Base-by-base conservation (phyloP, 2,329 filamentous ascomycete species). In the Alternaria postmessia region DNA sequence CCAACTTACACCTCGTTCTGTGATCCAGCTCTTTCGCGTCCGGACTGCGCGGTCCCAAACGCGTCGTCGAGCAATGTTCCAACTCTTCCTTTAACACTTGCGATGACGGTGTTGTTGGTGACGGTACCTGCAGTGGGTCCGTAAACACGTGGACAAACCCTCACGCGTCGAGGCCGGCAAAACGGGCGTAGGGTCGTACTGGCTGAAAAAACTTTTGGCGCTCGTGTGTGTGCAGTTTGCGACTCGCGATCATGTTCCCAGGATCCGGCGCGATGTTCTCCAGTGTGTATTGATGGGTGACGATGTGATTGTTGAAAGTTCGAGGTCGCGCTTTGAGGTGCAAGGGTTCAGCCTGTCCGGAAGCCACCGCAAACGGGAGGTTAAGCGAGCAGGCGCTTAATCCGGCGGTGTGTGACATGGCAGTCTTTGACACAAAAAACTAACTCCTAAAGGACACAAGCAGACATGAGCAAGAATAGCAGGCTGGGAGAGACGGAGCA, bases 101-200 rank as follows among this genome's bases (percentile, higher is more conserved):
- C 18, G 32, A 54, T 57, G 57, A 51, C 41, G 59, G 34, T 48
- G 52, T 53, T 64, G 65, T 61, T 55, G 58, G 61, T 54, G 59
- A 43, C 38, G 59, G 43, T 52, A 52, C 58, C 59, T 57, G 61
- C 59, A 55, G 57, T 57, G 59, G 65, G 49, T 48, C 56, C 36
- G 64, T 61, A 70, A 68, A 75, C 70, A 72, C 69, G 70, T 70
- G 63, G 64, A 58, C 55, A 30, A 61, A 59, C 61, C 56, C 57
- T 65, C 49, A 73, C 69, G 75, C 74, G 70, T 77, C 70, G 54
- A 64, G 54, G 54, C 51, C 46, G 44, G 59, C 34, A 51, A 43
- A 30, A 36, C 43, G 55, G 51, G 51, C 57, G 63, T 55, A 38
- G 66, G 71, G 55, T 42, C 56, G 43, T 16, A 56, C 28, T 43